A percentile compares a stretch with the other conserved stretches of the same genome.
Conservation (phyloP, 1,284 basidiomycete species). For the Ganoderma lucidum region DNA sequence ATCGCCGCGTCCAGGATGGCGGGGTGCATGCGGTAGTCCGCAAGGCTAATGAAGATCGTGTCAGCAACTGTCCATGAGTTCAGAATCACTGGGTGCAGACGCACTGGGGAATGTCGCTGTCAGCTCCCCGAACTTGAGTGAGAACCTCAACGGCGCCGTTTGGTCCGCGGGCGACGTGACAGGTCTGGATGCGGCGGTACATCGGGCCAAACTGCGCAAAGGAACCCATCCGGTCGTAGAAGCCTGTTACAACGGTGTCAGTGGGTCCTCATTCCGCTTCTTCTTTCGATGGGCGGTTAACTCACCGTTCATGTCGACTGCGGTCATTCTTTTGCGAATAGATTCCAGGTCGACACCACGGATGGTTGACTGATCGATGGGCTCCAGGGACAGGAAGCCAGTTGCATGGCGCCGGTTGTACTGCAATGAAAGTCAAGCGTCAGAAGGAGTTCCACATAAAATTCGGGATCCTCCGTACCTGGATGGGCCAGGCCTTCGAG, state of each 20-base stretch:
- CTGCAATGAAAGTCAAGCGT: neutral
- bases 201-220: constrained; percentile 29
- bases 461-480: neutral
- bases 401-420: constrained; percentile 43
- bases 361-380: constrained; percentile 1
- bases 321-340: constrained; percentile 28
- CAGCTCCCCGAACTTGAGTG: constrained; percentile 12
- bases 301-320: constrained; percentile 22
- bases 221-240: constrained; percentile 15
- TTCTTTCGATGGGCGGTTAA: neutral
- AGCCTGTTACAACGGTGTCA: neutral
- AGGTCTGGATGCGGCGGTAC: constrained; percentile 19
- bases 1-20: constrained; percentile 47
- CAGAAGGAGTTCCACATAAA: neutral
- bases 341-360: constrained; percentile 28
- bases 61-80: neutral
- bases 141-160: constrained; percentile 25
- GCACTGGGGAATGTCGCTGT: constrained; percentile 28
- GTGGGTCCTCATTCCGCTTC: neutral
- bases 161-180: constrained; percentile 8
- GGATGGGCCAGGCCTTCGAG: constrained; percentile 17
- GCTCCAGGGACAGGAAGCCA: constrained; percentile 42
- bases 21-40: constrained; percentile 43
- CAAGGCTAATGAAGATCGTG: constrained; percentile 14
- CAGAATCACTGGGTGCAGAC: neutral